Evolutionary conservation across 2,329 filamentous ascomycete genomes (phyloP).

Genomic region (Arthrobotrys conoides): DNA sequence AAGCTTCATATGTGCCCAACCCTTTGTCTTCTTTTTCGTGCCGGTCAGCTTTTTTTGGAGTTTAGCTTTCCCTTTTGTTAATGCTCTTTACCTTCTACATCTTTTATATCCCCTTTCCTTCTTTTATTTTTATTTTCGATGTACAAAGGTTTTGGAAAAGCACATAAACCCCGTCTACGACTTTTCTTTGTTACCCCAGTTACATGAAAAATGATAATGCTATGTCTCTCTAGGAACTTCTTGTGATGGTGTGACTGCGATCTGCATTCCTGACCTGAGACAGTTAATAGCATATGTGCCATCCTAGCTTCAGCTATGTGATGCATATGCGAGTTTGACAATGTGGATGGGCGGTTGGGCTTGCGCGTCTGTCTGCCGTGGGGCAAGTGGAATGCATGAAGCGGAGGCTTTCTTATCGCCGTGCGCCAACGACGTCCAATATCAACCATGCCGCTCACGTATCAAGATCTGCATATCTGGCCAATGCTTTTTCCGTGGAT

Average conservation of each 20-base stretch:
- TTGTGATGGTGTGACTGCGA: not conserved
- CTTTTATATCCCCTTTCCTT: conserved; percentile 24
- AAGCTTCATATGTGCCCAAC: conserved; percentile 33
- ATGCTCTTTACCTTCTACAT: conserved; percentile 14
- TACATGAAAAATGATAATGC: conserved; percentile 26
- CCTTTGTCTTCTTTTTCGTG: conserved; percentile 28
- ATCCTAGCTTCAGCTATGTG: conserved; percentile 12
- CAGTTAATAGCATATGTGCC: not conserved
- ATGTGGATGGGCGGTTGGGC: conserved; percentile 18
- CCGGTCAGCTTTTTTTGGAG: conserved; percentile 50
- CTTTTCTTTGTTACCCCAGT: conserved; percentile 23
- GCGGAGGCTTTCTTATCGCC: conserved; percentile 39
- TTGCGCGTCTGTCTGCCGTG: conserved; percentile 24
- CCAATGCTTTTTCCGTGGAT: conserved; percentile 7
- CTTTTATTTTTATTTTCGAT: conserved; percentile 16
- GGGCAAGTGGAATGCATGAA: conserved; percentile 31
- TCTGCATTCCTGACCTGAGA: not conserved
- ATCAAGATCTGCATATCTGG: conserved; percentile 32
- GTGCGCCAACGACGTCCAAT: conserved; percentile 21
- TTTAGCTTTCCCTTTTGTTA: conserved; percentile 40
- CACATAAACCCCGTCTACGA: conserved; percentile 26
- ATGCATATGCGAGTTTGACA: conserved; percentile 23
- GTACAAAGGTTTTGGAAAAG: conserved; percentile 43
- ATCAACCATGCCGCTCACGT: not conserved
- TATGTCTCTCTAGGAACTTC: not conserved